phyloP scores from a whole-genome alignment of 352 stramenopile genomes.

The Saprolegnia diclina region DNA sequence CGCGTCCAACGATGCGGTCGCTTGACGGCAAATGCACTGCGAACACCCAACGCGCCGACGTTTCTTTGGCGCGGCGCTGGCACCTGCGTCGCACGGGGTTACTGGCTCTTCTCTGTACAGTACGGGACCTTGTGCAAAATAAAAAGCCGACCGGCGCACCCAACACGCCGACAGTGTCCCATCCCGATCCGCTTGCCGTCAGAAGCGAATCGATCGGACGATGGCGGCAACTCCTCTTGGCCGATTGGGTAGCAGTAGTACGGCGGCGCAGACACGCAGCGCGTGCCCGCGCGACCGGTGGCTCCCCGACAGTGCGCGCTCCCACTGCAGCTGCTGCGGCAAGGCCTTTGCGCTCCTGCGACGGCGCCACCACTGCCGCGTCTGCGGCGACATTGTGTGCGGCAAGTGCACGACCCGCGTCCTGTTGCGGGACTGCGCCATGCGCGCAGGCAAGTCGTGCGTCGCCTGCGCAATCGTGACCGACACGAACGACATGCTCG shows the following conservation, averaged over 20 bases:
- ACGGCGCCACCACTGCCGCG: slow-evolving; percentile 77
- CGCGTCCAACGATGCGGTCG: no score
- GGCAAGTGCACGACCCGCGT: slow-evolving; percentile 38
- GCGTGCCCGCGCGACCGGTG: slow-evolving; percentile 4
- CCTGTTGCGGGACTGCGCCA: background rate
- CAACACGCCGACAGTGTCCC: no score
- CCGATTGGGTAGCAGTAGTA: background rate
- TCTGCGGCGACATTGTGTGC: slow-evolving; percentile 72
- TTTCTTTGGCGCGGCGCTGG: no score
- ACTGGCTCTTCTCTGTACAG: no score
- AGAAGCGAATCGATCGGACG: no score
- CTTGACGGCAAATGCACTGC: no score
- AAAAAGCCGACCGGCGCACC: no score
- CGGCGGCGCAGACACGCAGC: background rate
- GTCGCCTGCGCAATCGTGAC: background rate
- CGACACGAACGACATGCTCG: background rate
- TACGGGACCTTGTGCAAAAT: no score
- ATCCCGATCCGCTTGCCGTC: no score
- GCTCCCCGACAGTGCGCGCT: slow-evolving; percentile 15
- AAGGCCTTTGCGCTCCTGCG: slow-evolving; percentile 79
- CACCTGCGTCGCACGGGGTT: no score
- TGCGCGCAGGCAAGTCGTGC: background rate
- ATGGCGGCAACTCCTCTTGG: no score
- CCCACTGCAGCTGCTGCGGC: slow-evolving; percentile 62
- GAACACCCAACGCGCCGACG: no score